These are phyloP conservation scores for Adansonia madagascariensis DNA, from an alignment of 441 rosid species.

Conservation along the genomic window DNA sequence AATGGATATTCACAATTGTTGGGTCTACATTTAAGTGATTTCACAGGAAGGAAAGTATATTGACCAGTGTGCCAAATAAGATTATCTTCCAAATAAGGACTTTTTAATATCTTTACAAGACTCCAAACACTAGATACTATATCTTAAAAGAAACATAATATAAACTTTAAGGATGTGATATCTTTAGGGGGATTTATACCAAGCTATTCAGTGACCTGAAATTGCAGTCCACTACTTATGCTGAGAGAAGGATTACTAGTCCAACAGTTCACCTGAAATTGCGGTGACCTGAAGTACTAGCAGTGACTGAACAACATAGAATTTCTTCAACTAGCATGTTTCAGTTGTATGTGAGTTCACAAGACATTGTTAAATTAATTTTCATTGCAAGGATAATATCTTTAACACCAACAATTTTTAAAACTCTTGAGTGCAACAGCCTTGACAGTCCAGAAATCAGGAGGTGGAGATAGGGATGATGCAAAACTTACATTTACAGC, in stretches of 20 bases:
- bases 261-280: not conserved
- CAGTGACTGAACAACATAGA: not conserved
- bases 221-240: not conserved
- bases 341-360: not conserved
- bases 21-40: not conserved
- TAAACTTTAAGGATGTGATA: not conserved
- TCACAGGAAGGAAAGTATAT: conserved; percentile 2
- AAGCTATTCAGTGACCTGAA: conserved; percentile 1
- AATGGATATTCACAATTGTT: not conserved
- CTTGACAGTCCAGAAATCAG: conserved; percentile 25
- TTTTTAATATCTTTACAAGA: not conserved
- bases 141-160: conserved; percentile 9
- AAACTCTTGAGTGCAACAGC: conserved; percentile 19
- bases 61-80: not conserved
- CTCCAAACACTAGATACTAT: not conserved
- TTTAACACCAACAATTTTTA: not conserved
- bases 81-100: not conserved
- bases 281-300: not conserved
- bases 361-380: not conserved
- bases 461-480: conserved; percentile 11
- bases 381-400: not conserved
- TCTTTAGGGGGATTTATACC: not conserved
- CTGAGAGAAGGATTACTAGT: not conserved
- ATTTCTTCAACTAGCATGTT: conserved; percentile 8
- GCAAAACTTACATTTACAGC: conserved; percentile 82